Evolutionary conservation across 345 rosid species (phyloP).

Genomic region (Moricandia moricandioides): DNA sequence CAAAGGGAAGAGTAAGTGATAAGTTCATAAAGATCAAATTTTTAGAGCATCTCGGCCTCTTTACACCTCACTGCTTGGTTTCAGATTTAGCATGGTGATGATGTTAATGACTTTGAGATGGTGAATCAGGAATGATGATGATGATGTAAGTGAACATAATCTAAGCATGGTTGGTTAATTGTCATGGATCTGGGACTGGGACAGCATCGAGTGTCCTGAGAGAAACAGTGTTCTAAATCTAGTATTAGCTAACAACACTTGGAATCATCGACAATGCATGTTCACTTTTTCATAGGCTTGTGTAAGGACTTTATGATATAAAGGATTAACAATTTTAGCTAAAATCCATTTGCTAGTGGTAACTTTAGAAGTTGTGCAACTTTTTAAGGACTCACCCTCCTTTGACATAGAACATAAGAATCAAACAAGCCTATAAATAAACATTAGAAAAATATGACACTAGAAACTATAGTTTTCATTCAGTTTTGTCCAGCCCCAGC

Average conservation of each 20-base stretch:
- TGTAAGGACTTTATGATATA: background rate
- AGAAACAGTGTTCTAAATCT: no score
- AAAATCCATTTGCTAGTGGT: background rate
- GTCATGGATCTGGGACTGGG: background rate
- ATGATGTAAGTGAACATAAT: background rate
- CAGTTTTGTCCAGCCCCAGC: slow-evolving; percentile 13
- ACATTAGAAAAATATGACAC: slow-evolving; percentile 29
- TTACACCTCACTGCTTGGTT: background rate
- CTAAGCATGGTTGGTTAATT: background rate
- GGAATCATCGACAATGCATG: no score
- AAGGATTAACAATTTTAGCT: no score
- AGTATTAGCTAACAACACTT: no score
- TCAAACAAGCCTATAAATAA: slow-evolving; percentile 24
- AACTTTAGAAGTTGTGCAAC: background rate
- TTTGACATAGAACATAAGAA: slow-evolving; percentile 22
- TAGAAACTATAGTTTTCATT: slow-evolving; percentile 14
- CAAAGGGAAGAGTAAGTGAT: background rate
- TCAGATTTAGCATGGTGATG: background rate
- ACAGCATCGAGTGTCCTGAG: background rate
- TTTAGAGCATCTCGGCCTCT: background rate
- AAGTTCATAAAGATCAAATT: background rate
- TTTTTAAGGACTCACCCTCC: slow-evolving; percentile 10
- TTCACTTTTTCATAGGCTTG: background rate
- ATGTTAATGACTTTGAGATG: background rate
- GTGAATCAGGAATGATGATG: background rate